phyloP scores from a whole-genome alignment of 345 rosid genomes.

The Citrus reticulata region DNA sequence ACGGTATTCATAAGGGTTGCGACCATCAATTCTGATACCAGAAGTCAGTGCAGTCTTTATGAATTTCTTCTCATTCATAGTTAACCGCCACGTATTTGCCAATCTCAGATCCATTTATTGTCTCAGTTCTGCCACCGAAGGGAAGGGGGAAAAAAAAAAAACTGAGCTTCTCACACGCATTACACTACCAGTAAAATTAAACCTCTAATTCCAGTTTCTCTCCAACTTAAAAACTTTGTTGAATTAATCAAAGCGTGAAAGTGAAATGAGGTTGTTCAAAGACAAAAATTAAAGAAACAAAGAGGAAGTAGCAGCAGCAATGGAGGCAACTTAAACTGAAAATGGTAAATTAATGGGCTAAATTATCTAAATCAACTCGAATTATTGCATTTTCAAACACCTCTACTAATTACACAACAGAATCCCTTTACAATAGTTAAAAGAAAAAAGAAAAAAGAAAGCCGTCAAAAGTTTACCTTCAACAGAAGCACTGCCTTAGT shows the following conservation, averaged over 20 bases:
- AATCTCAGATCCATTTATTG: slow-evolving; percentile 68
- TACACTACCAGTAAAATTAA: not conserved
- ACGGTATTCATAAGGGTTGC: slow-evolving; percentile 77
- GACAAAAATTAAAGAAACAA: not conserved
- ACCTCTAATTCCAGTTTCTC: not conserved
- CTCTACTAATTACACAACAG: no score
- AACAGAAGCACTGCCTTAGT: no score
- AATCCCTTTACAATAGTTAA: no score
- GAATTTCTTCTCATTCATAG: slow-evolving; percentile 81
- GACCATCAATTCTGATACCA: slow-evolving; percentile 83
- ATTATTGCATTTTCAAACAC: no score
- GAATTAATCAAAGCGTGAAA: not conserved
- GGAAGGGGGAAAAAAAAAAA: not conserved
- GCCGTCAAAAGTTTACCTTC: no score
- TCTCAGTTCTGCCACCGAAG: not conserved
- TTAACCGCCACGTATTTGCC: slow-evolving; percentile 69
- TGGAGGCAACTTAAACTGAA: no score
- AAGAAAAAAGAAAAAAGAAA: no score
- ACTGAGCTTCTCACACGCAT: not conserved
- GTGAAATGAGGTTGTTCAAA: not conserved
- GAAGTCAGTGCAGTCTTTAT: slow-evolving; percentile 75
- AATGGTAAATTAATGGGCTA: no score
- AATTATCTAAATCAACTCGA: no score
- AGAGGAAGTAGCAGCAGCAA: no score
- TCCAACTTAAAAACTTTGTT: not conserved